These are phyloP conservation scores for Sporodiniella umbellata DNA, from an alignment of 371 early-diverging fungal genomes.

Conservation along the genomic window DNA sequence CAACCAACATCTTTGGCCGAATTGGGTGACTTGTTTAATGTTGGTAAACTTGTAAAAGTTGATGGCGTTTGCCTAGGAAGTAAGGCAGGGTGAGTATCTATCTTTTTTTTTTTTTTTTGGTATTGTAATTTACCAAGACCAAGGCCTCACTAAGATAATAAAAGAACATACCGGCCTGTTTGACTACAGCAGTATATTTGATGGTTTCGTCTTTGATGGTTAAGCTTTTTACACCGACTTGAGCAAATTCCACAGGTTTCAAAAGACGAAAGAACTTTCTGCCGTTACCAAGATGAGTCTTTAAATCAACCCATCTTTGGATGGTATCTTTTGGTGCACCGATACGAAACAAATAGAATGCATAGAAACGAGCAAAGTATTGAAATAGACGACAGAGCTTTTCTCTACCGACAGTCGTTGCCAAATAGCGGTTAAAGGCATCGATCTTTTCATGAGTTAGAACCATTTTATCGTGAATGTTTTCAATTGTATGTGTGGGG, in stretches of 20 bases:
- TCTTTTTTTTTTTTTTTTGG: neutral
- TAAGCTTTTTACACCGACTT: constrained; percentile 50
- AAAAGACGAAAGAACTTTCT: constrained; percentile 58
- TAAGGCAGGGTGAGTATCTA: no score
- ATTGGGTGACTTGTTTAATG: constrained; percentile 47
- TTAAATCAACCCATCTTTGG: constrained; percentile 54
- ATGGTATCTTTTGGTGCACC: constrained; percentile 54
- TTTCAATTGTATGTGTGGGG: no score
- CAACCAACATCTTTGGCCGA: constrained; percentile 65
- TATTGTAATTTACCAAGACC: constrained; percentile 47
- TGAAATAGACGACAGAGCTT: constrained; percentile 76
- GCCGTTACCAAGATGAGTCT: constrained; percentile 54
- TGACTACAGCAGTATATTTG: constrained; percentile 43
- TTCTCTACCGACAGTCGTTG: constrained; percentile 76
- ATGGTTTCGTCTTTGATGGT: constrained; percentile 51
- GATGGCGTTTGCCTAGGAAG: constrained; percentile 34
- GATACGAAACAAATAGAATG: constrained; percentile 48
- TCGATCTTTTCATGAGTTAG: constrained; percentile 26
- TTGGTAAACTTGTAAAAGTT: constrained; percentile 43
- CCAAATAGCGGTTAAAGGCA: constrained; percentile 45
- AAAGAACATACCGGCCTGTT: constrained; percentile 52
- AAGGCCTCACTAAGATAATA: constrained; percentile 59
- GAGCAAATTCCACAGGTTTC: constrained; percentile 64
- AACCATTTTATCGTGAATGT: constrained; percentile 18
- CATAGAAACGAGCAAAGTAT: constrained; percentile 70